Evolutionary conservation across 345 rosid genomes (phyloP), one percentile per base, ranked within the genome.

Genomic region (Citrus medica): DNA sequence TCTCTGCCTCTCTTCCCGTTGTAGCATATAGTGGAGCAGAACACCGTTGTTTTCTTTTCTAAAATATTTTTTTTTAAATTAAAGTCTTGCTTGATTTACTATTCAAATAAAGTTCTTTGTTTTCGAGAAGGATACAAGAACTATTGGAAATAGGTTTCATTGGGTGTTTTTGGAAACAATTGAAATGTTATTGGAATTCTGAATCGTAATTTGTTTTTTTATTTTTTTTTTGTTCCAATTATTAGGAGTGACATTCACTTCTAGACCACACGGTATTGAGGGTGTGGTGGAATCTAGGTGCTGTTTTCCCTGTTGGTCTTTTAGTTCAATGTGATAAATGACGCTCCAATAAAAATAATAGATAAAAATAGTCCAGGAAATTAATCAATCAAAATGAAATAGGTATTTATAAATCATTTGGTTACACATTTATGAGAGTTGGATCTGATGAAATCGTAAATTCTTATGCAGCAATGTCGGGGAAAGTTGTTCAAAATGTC

Each of bases 401-500:
- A 33, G 59, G 78, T 40, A 22, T 40, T 7, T 42, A 56, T 28
- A 74, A 73, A 19, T 17, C 14, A 21, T 46, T 32, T 38, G 7
- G 27, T 73, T 35, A 79, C 37, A 67, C 17, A 7, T 71, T 55
- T 9, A 32, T 7, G 65, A 28, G 38, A 6, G 58, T 37, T 3
- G 28, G 55, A 80, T 83, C 90, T 91, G 81, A 89, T 89, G 83
- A 80, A 84, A 76, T 83, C 84, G 69, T 83, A 79, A 85, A 90
- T 82, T 88, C 82, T 81, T 84, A 83, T 91, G 94, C 90, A 89
- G 96, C 91, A 84, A 81, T 82, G 88, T 88, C 94, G 82, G 94
- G 91, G 89, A 92, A 88, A 90, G 82, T 92, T 85, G 86, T 88
- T 21, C 94, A 90, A 90, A 94, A 94, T 88, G 87, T 87, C 82